These are phyloP conservation scores for Lasiodiplodia gonubiensis DNA, from an alignment of 2,329 filamentous ascomycete genomes.

Conservation along the genomic window DNA sequence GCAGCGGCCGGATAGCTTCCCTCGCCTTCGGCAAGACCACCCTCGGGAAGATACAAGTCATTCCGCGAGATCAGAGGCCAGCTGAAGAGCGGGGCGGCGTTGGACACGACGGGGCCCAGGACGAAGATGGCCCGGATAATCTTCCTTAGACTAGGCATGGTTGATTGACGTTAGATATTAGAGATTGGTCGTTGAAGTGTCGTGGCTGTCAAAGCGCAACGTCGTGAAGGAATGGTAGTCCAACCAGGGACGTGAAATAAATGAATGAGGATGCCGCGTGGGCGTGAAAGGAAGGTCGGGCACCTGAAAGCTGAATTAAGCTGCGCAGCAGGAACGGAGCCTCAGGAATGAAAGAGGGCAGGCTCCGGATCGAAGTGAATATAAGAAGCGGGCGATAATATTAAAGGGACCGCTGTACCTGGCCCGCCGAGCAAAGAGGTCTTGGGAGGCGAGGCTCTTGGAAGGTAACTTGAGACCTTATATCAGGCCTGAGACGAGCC, in stretches of 20 bases:
- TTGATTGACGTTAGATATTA: slow-evolving; percentile 35
- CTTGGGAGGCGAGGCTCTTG: slow-evolving; percentile 7
- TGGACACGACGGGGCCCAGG: slow-evolving; percentile 41
- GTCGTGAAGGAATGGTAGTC: slow-evolving; percentile 18
- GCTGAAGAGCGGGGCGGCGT: slow-evolving; percentile 8
- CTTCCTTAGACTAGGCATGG: slow-evolving; percentile 46
- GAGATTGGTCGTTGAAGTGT: neutral
- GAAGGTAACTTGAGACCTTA: slow-evolving; percentile 22
- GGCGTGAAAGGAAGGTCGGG: slow-evolving; percentile 14
- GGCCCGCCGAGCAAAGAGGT: slow-evolving; percentile 8
- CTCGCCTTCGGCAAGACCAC: neutral
- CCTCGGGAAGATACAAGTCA: slow-evolving; percentile 14
- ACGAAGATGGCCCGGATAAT: slow-evolving; percentile 43
- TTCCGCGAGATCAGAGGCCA: neutral
- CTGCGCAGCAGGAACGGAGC: slow-evolving; percentile 27
- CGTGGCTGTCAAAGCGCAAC: slow-evolving; percentile 22
- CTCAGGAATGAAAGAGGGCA: slow-evolving; percentile 39
- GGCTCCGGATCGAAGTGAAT: slow-evolving; percentile 16
- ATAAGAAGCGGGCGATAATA: slow-evolving; percentile 14
- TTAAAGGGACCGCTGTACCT: slow-evolving; percentile 21
- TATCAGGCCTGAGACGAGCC: slow-evolving; percentile 21
- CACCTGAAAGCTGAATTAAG: slow-evolving; percentile 18
- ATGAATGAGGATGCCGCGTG: slow-evolving; percentile 9
- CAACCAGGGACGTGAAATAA: slow-evolving; percentile 23
- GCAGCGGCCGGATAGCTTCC: slow-evolving; percentile 24